Conservation (phyloP, 2,329 filamentous ascomycete genomes). For the Xylariaceae sp. region DNA sequence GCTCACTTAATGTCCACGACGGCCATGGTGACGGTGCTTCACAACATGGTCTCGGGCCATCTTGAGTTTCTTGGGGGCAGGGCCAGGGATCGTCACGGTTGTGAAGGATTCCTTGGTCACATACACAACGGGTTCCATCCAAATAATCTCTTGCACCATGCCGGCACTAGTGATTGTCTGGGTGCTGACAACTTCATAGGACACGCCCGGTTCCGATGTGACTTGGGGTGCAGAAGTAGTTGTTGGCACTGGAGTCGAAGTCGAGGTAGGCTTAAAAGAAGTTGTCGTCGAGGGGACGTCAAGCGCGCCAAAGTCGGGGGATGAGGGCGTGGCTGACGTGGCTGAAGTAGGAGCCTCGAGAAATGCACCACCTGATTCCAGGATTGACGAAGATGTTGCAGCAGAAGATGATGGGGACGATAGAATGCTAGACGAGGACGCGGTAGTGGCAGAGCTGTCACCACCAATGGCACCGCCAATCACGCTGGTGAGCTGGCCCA, state of each 20-base stretch:
- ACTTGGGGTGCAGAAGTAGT: constrained; percentile 40
- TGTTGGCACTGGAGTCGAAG: constrained; percentile 21
- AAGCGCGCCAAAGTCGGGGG: constrained; percentile 20
- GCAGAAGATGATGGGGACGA: constrained; percentile 3
- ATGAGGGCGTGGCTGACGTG: constrained; percentile 12
- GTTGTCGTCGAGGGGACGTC: constrained; percentile 28
- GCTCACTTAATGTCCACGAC: constrained; percentile 25
- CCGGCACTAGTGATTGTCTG: constrained; percentile 58
- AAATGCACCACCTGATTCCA: constrained; percentile 42
- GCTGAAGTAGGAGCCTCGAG: constrained; percentile 28
- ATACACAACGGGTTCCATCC: constrained; percentile 62
- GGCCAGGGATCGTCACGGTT: constrained; percentile 51
- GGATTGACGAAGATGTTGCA: constrained; percentile 29
- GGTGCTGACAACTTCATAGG: constrained; percentile 55
- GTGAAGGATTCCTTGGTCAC: constrained; percentile 54
- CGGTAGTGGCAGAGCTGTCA: constrained; percentile 25
- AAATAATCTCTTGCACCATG: constrained; percentile 62
- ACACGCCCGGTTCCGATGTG: constrained; percentile 44
- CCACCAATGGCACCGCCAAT: constrained; percentile 29
- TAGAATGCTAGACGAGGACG: background rate
- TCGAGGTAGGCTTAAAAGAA: constrained; percentile 28
- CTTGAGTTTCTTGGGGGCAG: constrained; percentile 40
- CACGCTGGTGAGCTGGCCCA: constrained; percentile 32
- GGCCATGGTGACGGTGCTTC: constrained; percentile 46
- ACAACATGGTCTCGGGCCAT: constrained; percentile 47